Evolutionary conservation across 768 basidiomycete genomes (phyloP).

Genomic region (Termitomyces sp.): DNA sequence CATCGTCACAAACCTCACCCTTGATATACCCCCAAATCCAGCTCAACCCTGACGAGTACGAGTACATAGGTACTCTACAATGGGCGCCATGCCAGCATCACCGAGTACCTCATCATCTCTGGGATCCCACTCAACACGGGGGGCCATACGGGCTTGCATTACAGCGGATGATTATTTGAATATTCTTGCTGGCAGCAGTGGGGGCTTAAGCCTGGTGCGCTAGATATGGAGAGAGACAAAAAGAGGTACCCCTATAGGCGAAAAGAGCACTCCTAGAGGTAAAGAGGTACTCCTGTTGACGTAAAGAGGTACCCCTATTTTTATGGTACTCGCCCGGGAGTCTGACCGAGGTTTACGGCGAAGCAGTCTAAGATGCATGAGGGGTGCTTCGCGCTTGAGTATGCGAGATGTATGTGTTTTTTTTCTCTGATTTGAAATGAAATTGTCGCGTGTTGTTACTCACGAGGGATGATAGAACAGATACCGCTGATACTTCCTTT

Average conservation of each 20-base stretch:
- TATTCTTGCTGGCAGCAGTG: slow-evolving; percentile 88
- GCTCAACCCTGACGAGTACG: too few relatives aligned
- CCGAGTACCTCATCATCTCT: slow-evolving; percentile 96
- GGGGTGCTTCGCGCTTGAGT: slow-evolving; percentile 97
- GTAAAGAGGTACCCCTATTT: too few relatives aligned
- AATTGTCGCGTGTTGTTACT: too few relatives aligned
- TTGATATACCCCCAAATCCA: slow-evolving; percentile 60
- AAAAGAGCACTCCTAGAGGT: too few relatives aligned
- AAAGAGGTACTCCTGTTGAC: too few relatives aligned
- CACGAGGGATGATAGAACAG: slow-evolving; percentile 65
- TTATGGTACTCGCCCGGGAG: too few relatives aligned
- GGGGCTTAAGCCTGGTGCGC: too few relatives aligned
- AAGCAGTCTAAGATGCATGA: too few relatives aligned
- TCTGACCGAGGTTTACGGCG: too few relatives aligned
- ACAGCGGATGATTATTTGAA: slow-evolving; percentile 99
- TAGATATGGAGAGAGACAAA: too few relatives aligned
- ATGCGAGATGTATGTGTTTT: slow-evolving; percentile 73
- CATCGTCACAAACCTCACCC: slow-evolving; percentile 79
- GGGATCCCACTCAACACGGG: slow-evolving; percentile 97
- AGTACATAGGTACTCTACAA: slow-evolving; percentile 92
- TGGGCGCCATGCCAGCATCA: slow-evolving; percentile 94
- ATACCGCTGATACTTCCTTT: slow-evolving; percentile 96
- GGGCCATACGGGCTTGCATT: slow-evolving; percentile 90
- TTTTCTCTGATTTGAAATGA: too few relatives aligned
- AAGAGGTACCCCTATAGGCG: too few relatives aligned